These are phyloP conservation scores for Schwanniomyces etchellsii DNA, from an alignment of 1,139 yeast species.

Conservation along the genomic window DNA sequence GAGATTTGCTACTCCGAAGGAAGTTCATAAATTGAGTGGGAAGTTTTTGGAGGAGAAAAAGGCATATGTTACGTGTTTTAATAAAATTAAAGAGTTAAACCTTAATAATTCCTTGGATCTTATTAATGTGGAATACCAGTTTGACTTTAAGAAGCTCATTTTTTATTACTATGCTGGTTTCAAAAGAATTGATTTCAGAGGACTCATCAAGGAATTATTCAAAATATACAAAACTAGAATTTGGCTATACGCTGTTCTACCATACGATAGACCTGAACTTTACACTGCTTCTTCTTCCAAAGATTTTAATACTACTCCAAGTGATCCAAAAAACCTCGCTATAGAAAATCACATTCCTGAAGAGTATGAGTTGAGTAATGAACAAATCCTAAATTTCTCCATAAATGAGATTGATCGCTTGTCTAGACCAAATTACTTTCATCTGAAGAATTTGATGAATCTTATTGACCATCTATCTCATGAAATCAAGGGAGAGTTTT, in stretches of 20 bases:
- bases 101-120: constrained; percentile 38
- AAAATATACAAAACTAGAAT: constrained; percentile 92
- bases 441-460: constrained; percentile 34
- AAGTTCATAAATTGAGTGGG: constrained; percentile 37
- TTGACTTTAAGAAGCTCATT: constrained; percentile 89
- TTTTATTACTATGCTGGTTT: constrained; percentile 77
- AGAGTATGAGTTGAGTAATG: constrained; percentile 38
- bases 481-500: constrained; percentile 36
- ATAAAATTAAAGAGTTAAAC: constrained; percentile 40
- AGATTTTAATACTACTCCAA: constrained; percentile 1
- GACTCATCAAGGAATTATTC: constrained; percentile 84
- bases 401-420: constrained; percentile 32
- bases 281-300: constrained; percentile 12
- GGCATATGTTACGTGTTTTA: constrained; percentile 40
- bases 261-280: constrained; percentile 30
- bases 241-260: constrained; percentile 88
- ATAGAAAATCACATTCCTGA: constrained; percentile 21
- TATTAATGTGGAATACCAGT: constrained; percentile 86
- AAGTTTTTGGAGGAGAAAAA: constrained; percentile 44
- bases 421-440: constrained; percentile 37
- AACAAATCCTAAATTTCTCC: constrained; percentile 37
- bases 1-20: constrained; percentile 45
- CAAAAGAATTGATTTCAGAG: constrained; percentile 87
- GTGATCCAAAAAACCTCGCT: constrained; percentile 1
- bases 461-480: constrained; percentile 26